Conservation (phyloP, 768 basidiomycete genomes). For the Cystofilobasidium ferigula region DNA sequence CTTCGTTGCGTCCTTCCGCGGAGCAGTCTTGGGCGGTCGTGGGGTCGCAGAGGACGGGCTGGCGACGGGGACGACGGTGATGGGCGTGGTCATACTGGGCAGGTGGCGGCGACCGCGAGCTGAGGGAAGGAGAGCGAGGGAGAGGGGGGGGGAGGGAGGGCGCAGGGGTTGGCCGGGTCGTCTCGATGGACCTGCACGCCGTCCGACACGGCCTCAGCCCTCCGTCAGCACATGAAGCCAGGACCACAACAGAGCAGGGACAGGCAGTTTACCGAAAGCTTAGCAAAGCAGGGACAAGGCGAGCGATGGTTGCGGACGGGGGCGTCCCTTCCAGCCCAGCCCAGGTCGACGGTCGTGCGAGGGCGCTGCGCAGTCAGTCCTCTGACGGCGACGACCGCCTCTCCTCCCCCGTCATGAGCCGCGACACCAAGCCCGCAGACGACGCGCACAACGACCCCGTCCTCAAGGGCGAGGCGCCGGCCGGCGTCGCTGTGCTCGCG, state of each 20-base stretch:
- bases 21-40: background rate
- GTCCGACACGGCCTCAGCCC: too few relatives aligned
- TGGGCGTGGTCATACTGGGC: background rate
- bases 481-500: background rate
- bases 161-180: too few relatives aligned
- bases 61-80: constrained; percentile 3
- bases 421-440: background rate
- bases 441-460: background rate
- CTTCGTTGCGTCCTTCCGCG: background rate
- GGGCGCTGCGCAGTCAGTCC: too few relatives aligned
- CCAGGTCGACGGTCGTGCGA: too few relatives aligned
- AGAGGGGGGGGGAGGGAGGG: background rate
- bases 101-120: background rate
- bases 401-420: background rate
- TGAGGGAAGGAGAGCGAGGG: background rate
- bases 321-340: too few relatives aligned
- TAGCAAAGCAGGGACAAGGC: too few relatives aligned
- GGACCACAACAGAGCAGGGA: too few relatives aligned
- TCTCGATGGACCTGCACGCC: too few relatives aligned
- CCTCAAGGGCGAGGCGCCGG: background rate
- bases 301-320: too few relatives aligned
- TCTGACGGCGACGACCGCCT: background rate
- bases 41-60: background rate
- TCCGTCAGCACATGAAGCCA: too few relatives aligned
- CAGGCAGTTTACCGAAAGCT: too few relatives aligned